Conservation (phyloP, 192 early-diverging fungal species). For the Mortierella claussenii region DNA sequence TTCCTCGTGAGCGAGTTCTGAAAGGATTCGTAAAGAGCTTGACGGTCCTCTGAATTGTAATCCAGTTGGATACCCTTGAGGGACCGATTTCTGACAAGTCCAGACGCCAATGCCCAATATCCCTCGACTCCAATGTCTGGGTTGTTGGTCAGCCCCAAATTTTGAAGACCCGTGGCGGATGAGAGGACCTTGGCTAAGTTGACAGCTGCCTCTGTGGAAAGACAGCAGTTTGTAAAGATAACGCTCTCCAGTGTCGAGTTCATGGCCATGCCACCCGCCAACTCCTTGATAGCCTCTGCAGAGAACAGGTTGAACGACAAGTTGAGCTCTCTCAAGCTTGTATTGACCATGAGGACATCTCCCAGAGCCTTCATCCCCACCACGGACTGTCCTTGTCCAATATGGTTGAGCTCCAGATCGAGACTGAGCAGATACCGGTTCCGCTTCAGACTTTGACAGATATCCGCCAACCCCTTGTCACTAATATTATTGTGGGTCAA, state of each 20-base stretch:
- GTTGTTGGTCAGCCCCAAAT: conserved; percentile 52
- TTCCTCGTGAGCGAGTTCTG: conserved; percentile 56
- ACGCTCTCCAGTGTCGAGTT: conserved; percentile 56
- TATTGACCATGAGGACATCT: conserved; percentile 35
- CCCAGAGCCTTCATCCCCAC: conserved; percentile 42
- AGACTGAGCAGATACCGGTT: conserved; percentile 39
- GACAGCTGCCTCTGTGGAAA: conserved; percentile 42
- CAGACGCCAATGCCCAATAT: conserved; percentile 50
- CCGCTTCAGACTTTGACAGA: conserved; percentile 38
- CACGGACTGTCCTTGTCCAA: conserved; percentile 29
- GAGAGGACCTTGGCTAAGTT: conserved; percentile 40
- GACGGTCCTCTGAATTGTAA: conserved; percentile 60
- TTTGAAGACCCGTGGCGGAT: conserved; percentile 47
- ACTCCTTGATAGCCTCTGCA: conserved; percentile 14
- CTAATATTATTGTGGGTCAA: conserved; percentile 54
- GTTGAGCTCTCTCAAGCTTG: conserved; percentile 49
- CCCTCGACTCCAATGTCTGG: conserved; percentile 55
- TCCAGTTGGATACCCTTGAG: conserved; percentile 58
- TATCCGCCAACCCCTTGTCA: conserved; percentile 36
- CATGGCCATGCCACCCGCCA: conserved; percentile 39
- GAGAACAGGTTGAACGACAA: conserved; percentile 50
- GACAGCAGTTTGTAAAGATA: conserved; percentile 45
- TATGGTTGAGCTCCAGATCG: conserved; percentile 54
- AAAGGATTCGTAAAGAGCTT: conserved; percentile 51
- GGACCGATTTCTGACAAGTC: conserved; percentile 47